Evolutionary conservation across 2,329 filamentous ascomycete species (phyloP).

Genomic region (Fusarium cicatricum): DNA sequence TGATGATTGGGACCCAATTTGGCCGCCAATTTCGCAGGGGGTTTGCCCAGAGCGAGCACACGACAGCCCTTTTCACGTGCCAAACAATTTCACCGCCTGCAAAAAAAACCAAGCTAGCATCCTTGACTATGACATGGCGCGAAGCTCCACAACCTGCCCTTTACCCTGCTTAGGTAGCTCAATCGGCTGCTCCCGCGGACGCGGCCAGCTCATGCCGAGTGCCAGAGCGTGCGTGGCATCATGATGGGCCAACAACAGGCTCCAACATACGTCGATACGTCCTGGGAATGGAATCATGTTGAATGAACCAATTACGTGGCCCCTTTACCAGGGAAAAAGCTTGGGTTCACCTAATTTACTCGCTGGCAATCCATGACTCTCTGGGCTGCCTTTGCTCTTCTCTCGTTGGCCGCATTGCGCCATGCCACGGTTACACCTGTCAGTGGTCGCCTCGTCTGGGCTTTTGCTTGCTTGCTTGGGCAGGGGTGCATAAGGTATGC

Average conservation of each 20-base stretch:
- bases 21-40: background rate
- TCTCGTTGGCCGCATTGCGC: slow-evolving; percentile 1
- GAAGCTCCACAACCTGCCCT: background rate
- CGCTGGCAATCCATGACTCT: too few species aligned
- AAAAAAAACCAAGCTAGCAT: background rate
- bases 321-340: background rate
- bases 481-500: slow-evolving; percentile 19
- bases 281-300: too few species aligned
- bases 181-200: background rate
- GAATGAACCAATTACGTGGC: too few species aligned
- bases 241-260: slow-evolving; percentile 17
- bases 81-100: background rate
- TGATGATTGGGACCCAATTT: background rate
- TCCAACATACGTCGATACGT: slow-evolving; percentile 4
- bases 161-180: too few species aligned
- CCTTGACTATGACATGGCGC: background rate
- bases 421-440: slow-evolving; percentile 7
- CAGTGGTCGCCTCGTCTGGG: slow-evolving; percentile 3
- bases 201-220: background rate
- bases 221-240: slow-evolving; percentile 23
- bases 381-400: too few species aligned
- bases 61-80: background rate
- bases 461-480: too few species aligned
- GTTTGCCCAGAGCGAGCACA: too few species aligned
- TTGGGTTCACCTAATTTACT: background rate